Base-by-base conservation (phyloP, 2,329 filamentous ascomycete species). In the Podosphaera aphanis region DNA sequence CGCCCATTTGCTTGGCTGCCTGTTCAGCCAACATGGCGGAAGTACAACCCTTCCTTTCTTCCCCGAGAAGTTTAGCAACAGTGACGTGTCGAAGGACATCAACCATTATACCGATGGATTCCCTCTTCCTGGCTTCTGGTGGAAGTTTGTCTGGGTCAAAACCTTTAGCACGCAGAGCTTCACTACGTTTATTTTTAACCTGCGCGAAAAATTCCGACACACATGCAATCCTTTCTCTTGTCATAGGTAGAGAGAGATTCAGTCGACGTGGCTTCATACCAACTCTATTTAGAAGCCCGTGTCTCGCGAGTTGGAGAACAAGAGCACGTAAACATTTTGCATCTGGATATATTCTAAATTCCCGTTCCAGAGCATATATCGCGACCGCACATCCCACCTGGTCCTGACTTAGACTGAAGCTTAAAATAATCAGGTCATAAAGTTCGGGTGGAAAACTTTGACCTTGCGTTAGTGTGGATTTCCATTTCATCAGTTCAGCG, bases 391-490 rank as follows among this genome's bases (percentile, higher is more conserved):
- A 66, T 27, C 67, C 69, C 2, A 61, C 50, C 13, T 66, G 58
- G 50, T 73, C 69, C 42, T 65, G 61, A 1, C 61, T 62, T 6
- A 69, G 56, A 48, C 66, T 68, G 55, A 72, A 70, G 51, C 63
- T 66, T 27, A 65, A 61, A 23, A 70, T 62, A 41, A 73, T 67
- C 47, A 66, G 62, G 49, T 70, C 62, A 49, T 72, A 71, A 2
- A 72, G 52, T 4, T 67, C 65, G 47, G 60, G 61, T 19, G 66
- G 64, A 48, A 70, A 63, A 35, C 63, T 55, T 16, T 57, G 53
- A 11, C 56, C 55, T 21, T 21, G n/a, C 2, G 13, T 38, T 7
- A 47, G 18, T 27, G 20, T 18, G 21, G 39, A 19, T 2, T 45
- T 50, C 38, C 59, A 54, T n/a, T 56, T 56, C 47, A 66, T 61